Evolutionary conservation across 192 early-diverging fungal species (phyloP).

Genomic region (Podila epigama): DNA sequence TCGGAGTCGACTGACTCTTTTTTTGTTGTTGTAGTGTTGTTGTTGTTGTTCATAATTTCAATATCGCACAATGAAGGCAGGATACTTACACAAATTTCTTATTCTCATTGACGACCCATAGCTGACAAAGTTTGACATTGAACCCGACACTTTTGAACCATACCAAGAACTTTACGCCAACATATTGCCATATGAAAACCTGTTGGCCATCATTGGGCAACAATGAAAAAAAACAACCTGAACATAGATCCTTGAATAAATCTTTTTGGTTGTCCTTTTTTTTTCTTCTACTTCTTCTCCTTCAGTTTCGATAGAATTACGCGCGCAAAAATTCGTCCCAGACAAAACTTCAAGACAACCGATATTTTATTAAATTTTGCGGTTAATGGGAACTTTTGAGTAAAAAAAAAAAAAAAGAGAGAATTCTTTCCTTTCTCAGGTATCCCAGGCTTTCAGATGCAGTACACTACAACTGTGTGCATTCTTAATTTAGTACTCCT

Average conservation of each 20-base stretch:
- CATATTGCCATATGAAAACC: conserved; percentile 19
- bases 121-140: conserved; percentile 26
- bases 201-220: conserved; percentile 3
- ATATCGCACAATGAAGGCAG: not conserved
- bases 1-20: too few relatives aligned
- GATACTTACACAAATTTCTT: not conserved
- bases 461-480: not conserved
- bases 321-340: conserved; percentile 3
- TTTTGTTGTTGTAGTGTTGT: not conserved
- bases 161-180: conserved; percentile 18
- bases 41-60: not conserved
- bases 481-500: conserved; percentile 52
- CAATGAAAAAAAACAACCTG: conserved; percentile 6
- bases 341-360: not conserved
- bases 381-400: too few relatives aligned
- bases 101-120: not conserved
- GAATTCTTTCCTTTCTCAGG: conserved; percentile 17
- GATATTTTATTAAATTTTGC: too few relatives aligned
- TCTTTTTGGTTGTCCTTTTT: conserved; percentile 2
- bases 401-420: not conserved
- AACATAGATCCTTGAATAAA: too few relatives aligned
- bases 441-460: conserved; percentile 18
- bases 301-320: not conserved
- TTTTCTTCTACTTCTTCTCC: not conserved
- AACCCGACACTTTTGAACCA: conserved; percentile 26